Evolutionary conservation across 2,329 filamentous ascomycete genomes (phyloP).

Genomic region (Cladosporium velox): DNA sequence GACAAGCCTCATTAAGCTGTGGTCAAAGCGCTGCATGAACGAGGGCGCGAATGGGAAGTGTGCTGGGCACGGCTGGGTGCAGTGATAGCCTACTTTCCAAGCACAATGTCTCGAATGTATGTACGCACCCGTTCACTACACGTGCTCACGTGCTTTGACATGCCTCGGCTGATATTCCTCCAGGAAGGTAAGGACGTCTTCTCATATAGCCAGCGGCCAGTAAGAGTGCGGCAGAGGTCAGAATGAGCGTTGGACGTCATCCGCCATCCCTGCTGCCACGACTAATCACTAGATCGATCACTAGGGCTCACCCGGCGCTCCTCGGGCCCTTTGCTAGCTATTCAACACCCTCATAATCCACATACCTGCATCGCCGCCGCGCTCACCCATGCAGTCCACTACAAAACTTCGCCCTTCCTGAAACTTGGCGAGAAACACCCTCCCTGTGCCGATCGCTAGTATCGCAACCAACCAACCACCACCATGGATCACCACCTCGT

Average conservation of each 20-base stretch:
- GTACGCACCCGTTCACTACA: background rate
- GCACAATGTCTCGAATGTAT: background rate
- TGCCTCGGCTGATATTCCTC: background rate
- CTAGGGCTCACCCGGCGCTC: background rate
- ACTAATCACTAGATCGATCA: background rate
- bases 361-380: background rate
- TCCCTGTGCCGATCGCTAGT: background rate
- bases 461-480: background rate
- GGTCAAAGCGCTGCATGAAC: background rate
- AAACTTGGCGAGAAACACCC: background rate
- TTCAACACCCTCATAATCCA: background rate
- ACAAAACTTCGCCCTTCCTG: background rate
- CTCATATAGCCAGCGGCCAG: background rate
- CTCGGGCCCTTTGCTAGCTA: background rate
- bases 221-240: conserved; percentile 1
- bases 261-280: background rate
- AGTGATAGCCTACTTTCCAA: background rate
- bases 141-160: background rate
- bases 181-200: background rate
- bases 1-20: background rate
- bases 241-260: conserved; percentile 1
- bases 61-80: background rate
- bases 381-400: background rate
- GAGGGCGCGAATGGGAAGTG: conserved; percentile 3
- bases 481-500: conserved; percentile 8